Percentiles rank a stretch among this genome's conserved stretches.
These are phyloP conservation scores for Podaxis sp. DNA, from an alignment of 768 basidiomycete genomes.

Conservation along the genomic window DNA sequence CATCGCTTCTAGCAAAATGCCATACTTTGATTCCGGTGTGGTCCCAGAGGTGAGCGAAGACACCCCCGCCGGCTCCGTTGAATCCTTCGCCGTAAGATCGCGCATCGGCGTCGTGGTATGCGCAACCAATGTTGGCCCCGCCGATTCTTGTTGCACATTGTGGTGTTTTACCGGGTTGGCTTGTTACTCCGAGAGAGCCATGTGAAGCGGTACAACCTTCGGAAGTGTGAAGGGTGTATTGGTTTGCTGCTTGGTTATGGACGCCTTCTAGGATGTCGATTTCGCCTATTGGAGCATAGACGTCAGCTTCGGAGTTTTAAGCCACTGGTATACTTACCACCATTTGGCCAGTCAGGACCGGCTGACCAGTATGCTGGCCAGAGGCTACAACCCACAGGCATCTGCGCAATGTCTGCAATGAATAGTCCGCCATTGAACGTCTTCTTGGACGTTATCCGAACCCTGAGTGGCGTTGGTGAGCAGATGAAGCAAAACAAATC, in stretches of 20 bases:
- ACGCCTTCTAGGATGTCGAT: slow-evolving; percentile 80
- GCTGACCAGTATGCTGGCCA: slow-evolving; percentile 58
- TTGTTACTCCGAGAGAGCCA: slow-evolving; percentile 24
- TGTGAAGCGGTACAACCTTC: slow-evolving; percentile 37
- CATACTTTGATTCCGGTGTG: slow-evolving; percentile 51
- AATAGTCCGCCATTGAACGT: slow-evolving; percentile 67
- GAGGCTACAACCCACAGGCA: slow-evolving; percentile 73
- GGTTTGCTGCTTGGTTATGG: slow-evolving; percentile 55
- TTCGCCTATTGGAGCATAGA: slow-evolving; percentile 37
- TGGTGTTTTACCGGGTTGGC: slow-evolving; percentile 26
- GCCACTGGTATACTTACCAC: slow-evolving; percentile 30
- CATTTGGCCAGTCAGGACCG: slow-evolving; percentile 51
- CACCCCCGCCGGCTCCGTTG: slow-evolving; percentile 48
- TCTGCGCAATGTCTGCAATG: slow-evolving; percentile 67
- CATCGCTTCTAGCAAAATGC: slow-evolving; percentile 51
- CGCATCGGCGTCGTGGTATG: slow-evolving; percentile 40
- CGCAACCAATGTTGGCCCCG: slow-evolving; percentile 48
- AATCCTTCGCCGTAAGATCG: slow-evolving; percentile 44
- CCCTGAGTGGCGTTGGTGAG: slow-evolving; percentile 34
- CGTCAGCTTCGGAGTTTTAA: background rate
- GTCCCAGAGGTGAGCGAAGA: slow-evolving; percentile 59
- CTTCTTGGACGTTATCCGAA: slow-evolving; percentile 68
- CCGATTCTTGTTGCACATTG: slow-evolving; percentile 44
- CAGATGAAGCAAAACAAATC: slow-evolving; percentile 10
- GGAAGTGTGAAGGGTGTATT: slow-evolving; percentile 65